These are phyloP conservation scores for Aegilops speltoides DNA, from an alignment of 176 grass and related monocot genomes.

Conservation along the genomic window DNA sequence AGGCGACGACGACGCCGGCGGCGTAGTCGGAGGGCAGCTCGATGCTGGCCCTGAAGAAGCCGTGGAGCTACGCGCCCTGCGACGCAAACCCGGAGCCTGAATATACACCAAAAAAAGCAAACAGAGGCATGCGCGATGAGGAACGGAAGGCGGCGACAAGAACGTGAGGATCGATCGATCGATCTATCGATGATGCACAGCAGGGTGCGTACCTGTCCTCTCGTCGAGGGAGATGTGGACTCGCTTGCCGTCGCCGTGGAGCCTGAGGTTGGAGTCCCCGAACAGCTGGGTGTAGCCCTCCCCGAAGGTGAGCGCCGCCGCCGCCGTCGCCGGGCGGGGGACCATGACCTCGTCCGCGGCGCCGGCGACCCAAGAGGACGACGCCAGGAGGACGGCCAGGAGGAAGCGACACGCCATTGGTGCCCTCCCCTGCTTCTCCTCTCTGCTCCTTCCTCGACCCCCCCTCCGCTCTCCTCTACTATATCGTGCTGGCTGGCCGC, in stretches of 20 bases:
- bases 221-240: conserved; percentile 84
- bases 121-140: background rate
- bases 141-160: background rate
- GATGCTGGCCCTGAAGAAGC: conserved; percentile 79
- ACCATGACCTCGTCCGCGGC: conserved; percentile 27
- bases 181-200: background rate
- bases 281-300: conserved; percentile 90
- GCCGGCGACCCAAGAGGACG: conserved; percentile 19
- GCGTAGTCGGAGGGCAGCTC: conserved; percentile 77
- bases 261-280: conserved; percentile 83
- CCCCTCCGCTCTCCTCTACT: background rate
- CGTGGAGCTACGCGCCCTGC: conserved; percentile 61
- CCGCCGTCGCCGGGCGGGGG: conserved; percentile 1
- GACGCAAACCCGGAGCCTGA: conserved; percentile 81
- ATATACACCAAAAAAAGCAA: background rate
- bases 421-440: background rate
- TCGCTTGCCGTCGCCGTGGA: conserved; percentile 62
- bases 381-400: conserved; percentile 14
- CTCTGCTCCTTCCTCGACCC: background rate
- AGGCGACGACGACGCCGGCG: conserved; percentile 87
- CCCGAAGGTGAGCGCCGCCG: conserved; percentile 58
- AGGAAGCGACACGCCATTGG: conserved; percentile 43
- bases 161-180: background rate
- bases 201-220: conserved; percentile 52
- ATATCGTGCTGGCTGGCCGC: background rate